Evolutionary conservation across 306 rosid species (phyloP).

Genomic region (Casuarina glauca): DNA sequence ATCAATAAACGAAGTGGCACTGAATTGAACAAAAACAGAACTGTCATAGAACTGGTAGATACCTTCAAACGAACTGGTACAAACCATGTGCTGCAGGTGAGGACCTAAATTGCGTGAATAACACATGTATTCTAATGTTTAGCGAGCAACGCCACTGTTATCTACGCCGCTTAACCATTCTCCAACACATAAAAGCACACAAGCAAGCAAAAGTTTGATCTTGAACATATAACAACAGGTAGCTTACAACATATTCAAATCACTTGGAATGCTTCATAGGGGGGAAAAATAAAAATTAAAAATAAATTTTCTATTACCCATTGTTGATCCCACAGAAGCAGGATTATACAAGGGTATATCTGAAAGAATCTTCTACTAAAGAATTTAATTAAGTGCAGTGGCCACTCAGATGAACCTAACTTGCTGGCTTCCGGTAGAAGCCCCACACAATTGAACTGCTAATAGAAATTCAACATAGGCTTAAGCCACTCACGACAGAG

Average conservation of each 20-base stretch:
- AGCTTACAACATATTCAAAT: no score
- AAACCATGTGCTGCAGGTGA: slow-evolving; percentile 9
- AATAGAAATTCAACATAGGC: background rate
- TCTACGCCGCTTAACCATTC: background rate
- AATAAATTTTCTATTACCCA: background rate
- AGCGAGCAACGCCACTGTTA: background rate
- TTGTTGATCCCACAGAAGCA: background rate
- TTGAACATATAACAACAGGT: background rate
- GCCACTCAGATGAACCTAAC: background rate
- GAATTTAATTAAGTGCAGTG: background rate
- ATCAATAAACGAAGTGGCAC: background rate
- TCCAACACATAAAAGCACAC: background rate
- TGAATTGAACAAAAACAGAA: background rate
- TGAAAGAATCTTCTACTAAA: background rate
- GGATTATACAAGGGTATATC: background rate
- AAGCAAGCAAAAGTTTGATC: background rate
- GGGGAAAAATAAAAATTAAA: no score
- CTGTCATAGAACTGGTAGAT: background rate
- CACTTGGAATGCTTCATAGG: background rate
- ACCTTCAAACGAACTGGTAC: background rate
- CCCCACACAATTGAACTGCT: background rate
- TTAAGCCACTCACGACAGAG: background rate
- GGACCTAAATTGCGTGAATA: background rate
- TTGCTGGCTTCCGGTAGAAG: background rate
- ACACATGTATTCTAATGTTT: background rate